Conservation (phyloP, 352 stramenopile genomes). For the Globisporangium paroecandrum region DNA sequence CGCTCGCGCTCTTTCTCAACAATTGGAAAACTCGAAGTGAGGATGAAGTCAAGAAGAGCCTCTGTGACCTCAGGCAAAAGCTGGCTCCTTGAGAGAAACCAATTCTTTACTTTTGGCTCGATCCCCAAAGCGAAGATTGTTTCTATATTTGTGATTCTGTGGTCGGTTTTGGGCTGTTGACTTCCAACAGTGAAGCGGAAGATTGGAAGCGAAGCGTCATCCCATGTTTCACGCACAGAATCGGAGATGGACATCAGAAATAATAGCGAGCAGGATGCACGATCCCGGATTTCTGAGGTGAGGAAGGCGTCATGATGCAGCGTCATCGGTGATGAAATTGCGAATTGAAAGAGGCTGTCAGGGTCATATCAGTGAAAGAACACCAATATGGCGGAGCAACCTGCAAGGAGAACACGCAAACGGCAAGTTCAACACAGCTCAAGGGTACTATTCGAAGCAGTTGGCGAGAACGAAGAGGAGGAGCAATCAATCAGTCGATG, state of each 20-base stretch:
- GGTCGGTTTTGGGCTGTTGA: not conserved
- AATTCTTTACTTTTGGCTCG: not conserved
- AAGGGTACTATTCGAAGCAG: not conserved
- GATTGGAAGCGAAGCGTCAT: not conserved
- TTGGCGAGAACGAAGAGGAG: not conserved
- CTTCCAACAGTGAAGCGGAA: not conserved
- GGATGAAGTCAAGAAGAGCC: not conserved
- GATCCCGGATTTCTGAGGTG: not conserved
- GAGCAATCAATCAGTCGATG: not conserved
- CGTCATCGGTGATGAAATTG: not conserved
- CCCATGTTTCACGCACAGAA: not conserved
- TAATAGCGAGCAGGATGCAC: not conserved
- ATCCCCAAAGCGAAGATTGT: not conserved
- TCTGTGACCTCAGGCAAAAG: not conserved
- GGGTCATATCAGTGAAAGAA: not conserved
- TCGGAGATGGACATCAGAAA: not conserved
- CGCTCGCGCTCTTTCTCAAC: not conserved
- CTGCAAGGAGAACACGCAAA: not conserved
- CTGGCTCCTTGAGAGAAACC: not conserved
- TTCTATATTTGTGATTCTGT: constrained; percentile 9
- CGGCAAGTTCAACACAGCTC: not conserved
- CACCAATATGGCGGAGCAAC: not conserved
- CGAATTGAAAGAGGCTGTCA: not conserved
- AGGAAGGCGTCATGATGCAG: not conserved
- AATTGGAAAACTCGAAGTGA: constrained; percentile 18